Conservation (phyloP, 192 early-diverging fungal species). For the Gonapodya sp. region DNA sequence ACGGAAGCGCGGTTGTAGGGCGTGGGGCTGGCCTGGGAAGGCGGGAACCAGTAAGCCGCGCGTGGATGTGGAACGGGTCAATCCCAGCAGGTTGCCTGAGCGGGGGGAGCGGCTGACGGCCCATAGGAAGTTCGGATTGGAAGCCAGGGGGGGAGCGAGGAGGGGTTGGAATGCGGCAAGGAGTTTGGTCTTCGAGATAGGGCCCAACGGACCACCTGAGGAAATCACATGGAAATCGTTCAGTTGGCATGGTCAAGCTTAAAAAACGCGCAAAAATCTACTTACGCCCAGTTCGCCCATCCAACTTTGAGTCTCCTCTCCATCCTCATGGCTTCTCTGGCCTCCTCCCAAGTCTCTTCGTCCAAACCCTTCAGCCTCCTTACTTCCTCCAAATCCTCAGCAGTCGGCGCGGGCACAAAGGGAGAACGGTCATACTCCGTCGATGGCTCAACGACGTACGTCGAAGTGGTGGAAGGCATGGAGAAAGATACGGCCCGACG, state of each 20-base stretch:
- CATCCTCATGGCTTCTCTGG: not conserved
- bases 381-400: not conserved
- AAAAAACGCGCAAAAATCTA: not conserved
- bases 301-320: not conserved
- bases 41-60: not conserved
- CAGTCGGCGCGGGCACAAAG: not conserved
- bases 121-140: too few species aligned
- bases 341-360: not conserved
- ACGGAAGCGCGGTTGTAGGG: not conserved
- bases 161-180: not conserved
- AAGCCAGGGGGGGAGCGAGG: not conserved
- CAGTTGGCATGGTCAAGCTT: too few species aligned
- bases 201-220: not conserved
- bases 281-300: slow-evolving; percentile 1
- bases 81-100: not conserved
- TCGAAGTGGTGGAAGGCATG: not conserved
- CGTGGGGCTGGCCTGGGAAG: not conserved
- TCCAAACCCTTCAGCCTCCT: not conserved
- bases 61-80: not conserved
- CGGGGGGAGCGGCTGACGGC: too few species aligned
- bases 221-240: too few species aligned
- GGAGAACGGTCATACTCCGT: not conserved
- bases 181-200: not conserved
- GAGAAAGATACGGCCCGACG: not conserved
- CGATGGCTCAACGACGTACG: not conserved